Evolutionary conservation across 2,329 filamentous ascomycete genomes (phyloP), one percentile per base, ranked within the genome.

Genomic region (Lanzia echinophila): DNA sequence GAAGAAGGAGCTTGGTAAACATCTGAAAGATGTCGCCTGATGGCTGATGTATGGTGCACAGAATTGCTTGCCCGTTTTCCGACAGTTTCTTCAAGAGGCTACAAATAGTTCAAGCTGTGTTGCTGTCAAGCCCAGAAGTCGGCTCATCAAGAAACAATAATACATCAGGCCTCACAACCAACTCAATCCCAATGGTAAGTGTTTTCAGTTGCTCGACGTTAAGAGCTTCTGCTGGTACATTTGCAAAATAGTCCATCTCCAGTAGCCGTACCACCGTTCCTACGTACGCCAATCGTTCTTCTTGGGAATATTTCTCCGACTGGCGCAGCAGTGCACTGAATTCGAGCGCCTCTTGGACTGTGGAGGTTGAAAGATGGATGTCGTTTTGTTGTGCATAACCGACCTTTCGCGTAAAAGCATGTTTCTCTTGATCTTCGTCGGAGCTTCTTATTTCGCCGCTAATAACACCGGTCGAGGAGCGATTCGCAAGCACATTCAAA

Each of bases 1-100:
- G 74, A 68, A 87, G 82, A 20, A 92, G 76, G 3, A 94, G 79
- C 51, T 87, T 81, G 64, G 94, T 88, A 67, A 94, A 96, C 56
- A 89, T 86, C 69, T 96, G 88, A 75, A 96, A 96, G 46, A 96
- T 78, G 79, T 95, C 90, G 24, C 91, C 90, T 20, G 88, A 94
- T 11, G 92, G 92, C 70, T 97, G 92, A 70, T 97, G 92, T 55
- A 96, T 96, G 1, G 92, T 96, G 72, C 90, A 95, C 13, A 96
- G 81, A 68, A 96, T 88, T 48, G 92, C 91, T 68, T 95, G 90
- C 13, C 92, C 91, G 59, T 84, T 88, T 70, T 92, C 88, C 63
- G 90, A 90, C 33, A 96, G 78, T 71, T 94, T 96, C 71, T 95
- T 86, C 41, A 97, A 79, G 32, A 96, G 81, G 67, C 90, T 84